phyloP scores from a whole-genome alignment of 495 filamentous ascomycete genomes.

The Hapsidospora chrysogenum region DNA sequence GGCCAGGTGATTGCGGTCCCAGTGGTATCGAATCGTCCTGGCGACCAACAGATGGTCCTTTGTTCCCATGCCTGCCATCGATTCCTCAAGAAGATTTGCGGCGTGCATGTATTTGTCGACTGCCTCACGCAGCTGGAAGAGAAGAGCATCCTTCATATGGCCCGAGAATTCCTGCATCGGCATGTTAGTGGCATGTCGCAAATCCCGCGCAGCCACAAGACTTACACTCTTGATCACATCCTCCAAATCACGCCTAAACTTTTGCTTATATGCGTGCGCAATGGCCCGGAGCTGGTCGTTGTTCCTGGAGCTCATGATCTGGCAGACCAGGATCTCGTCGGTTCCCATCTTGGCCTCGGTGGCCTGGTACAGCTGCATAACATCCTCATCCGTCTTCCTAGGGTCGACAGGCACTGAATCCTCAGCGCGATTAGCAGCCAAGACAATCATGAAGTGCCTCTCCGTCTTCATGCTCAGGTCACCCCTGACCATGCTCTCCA shows the following conservation, averaged over 20 bases:
- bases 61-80: constrained; percentile 76
- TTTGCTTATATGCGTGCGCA: constrained; percentile 46
- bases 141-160: constrained; percentile 78
- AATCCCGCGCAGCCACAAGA: neutral
- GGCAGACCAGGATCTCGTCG: constrained; percentile 59
- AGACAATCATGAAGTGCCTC: constrained; percentile 59
- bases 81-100: constrained; percentile 60
- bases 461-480: constrained; percentile 79
- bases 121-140: constrained; percentile 60
- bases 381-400: constrained; percentile 53
- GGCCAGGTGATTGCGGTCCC: constrained; percentile 54
- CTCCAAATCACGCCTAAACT: constrained; percentile 48
- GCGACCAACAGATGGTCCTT: constrained; percentile 67
- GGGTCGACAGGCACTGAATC: constrained; percentile 56
- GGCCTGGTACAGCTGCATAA: constrained; percentile 51
- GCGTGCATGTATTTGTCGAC: constrained; percentile 69
- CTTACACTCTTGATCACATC: constrained; percentile 48
- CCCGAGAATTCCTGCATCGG: constrained; percentile 54
- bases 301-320: constrained; percentile 53
- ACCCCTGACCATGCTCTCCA: constrained; percentile 51
- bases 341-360: constrained; percentile 55
- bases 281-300: constrained; percentile 73
- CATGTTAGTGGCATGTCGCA: neutral
- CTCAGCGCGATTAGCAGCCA: constrained; percentile 54
- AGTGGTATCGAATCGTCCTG: constrained; percentile 59